Base-by-base conservation (phyloP, 495 filamentous ascomycete genomes). In the Hyaloscypha finlandica region DNA sequence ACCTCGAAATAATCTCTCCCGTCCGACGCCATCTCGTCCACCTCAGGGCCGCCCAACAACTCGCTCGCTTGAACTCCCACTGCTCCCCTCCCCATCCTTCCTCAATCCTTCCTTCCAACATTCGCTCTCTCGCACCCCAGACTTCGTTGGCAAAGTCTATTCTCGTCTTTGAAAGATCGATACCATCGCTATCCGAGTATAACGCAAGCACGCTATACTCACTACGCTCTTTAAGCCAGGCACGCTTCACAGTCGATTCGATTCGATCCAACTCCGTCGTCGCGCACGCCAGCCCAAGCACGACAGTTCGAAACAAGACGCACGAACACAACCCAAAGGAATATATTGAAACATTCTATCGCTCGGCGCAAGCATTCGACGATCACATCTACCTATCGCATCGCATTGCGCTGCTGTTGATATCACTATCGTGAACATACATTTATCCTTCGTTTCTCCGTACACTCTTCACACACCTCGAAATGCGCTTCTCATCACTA, bases 71-170 rank as follows among this genome's bases (percentile, higher is more conserved):
- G 22, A 9, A 48, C 58, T 33, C 22, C 35, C n/a, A n/a, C 33
- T 16, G 4, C n/a, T 35, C 39, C 63, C 48, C 64, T 25, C 25
- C 25, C 25, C 52, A 2, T 52, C 20, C 54, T 37, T 57, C n/a
- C 16, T 29, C n/a, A 29, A 25, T 51, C 51, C n/a, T 52, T 58
- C 35, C 30, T 39, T 25, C 54, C 63, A n/a, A 32, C 30, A 54
- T 22, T 54, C 61, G 29, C 61, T 53, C 66, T 39, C 52, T 11
- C 8, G 19, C 51, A 53, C 71, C 76, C 73, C 80, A 74, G 81
- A 76, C 81, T 83, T 83, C 82, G 82, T 85, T 85, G 81, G 82
- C 82, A 85, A 80, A 85, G 82, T 83, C 80, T 81, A 75, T 60
- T 70, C 72, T 73, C 60, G 68, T 77, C 71, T 72, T 71, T 64